Conservation (phyloP, 2,329 filamentous ascomycete species). For the Fulvia fulva region DNA sequence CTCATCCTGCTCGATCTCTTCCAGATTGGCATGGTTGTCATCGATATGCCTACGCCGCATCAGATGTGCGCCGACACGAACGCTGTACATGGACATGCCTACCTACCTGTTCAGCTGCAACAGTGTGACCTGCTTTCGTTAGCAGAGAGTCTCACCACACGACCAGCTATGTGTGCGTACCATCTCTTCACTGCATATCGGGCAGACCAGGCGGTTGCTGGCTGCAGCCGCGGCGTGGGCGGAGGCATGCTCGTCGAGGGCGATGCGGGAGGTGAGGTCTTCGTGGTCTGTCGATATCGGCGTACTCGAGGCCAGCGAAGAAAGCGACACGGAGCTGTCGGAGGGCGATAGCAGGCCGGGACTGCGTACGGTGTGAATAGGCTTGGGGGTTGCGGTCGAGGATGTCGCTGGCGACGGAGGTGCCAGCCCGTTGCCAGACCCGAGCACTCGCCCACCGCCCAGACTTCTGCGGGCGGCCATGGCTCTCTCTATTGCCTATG, state of each 20-base stretch:
- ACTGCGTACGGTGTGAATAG: slow-evolving; percentile 33
- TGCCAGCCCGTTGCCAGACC: slow-evolving; percentile 77
- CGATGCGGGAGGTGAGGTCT: slow-evolving; percentile 78
- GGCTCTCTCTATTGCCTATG: slow-evolving; percentile 12
- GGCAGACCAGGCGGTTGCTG: slow-evolving; percentile 73
- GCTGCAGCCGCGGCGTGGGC: slow-evolving; percentile 55
- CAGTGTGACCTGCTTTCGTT: slow-evolving; percentile 66
- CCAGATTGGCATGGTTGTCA: slow-evolving; percentile 83
- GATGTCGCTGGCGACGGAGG: slow-evolving; percentile 57
- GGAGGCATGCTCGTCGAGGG: slow-evolving; percentile 58
- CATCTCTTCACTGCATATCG: slow-evolving; percentile 99
- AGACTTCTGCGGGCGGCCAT: slow-evolving; percentile 80
- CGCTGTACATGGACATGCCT: slow-evolving; percentile 5
- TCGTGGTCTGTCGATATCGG: slow-evolving; percentile 68
- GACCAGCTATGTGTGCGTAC: slow-evolving; percentile 43
- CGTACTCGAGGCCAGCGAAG: slow-evolving; percentile 69
- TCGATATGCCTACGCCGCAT: slow-evolving; percentile 63
- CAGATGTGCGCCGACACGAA: slow-evolving; percentile 15
- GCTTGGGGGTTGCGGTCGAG: slow-evolving; percentile 33
- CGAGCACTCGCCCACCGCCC: slow-evolving; percentile 86
- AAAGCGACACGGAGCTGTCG: slow-evolving; percentile 71
- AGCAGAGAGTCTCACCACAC: slow-evolving; percentile 16
- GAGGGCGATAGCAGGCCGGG: slow-evolving; percentile 56
- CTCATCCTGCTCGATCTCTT: slow-evolving; percentile 84
- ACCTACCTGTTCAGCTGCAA: slow-evolving; percentile 78